Percentiles rank a stretch among this genome's conserved stretches.
Conservation (phyloP, 1,284 basidiomycete genomes). For the Limonomyces culmigenus region DNA sequence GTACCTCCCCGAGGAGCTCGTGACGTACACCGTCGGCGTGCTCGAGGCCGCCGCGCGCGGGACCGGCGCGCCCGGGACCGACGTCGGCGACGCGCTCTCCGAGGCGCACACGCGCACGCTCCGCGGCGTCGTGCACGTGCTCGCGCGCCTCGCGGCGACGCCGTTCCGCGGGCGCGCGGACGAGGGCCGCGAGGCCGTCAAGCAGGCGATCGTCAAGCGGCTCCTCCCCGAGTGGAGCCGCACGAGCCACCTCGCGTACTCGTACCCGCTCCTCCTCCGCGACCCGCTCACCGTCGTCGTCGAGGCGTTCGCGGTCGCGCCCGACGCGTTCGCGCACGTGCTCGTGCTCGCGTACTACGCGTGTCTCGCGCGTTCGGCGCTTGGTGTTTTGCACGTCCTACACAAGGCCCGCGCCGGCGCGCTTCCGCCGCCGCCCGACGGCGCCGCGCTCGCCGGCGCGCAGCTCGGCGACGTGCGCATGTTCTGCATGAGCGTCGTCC, state of each 20-base stretch:
- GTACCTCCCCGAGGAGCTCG: slow-evolving; percentile 78
- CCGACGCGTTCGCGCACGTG: slow-evolving; percentile 75
- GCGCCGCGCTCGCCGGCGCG: slow-evolving; percentile 32
- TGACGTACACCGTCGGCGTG: slow-evolving; percentile 78
- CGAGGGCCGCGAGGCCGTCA: slow-evolving; percentile 53
- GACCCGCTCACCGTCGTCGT: slow-evolving; percentile 80
- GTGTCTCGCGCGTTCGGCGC: slow-evolving; percentile 68
- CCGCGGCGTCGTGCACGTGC: slow-evolving; percentile 52
- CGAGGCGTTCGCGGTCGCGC: slow-evolving; percentile 77
- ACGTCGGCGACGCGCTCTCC: slow-evolving; percentile 58
- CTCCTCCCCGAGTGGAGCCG: slow-evolving; percentile 83
- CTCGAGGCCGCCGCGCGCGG: slow-evolving; percentile 75
- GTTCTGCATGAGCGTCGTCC: slow-evolving; percentile 72
- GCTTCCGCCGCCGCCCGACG: slow-evolving; percentile 21
- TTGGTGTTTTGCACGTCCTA: slow-evolving; percentile 65
- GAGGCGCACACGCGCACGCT: slow-evolving; percentile 68
- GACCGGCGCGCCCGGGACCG: slow-evolving; percentile 25
- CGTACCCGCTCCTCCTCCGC: slow-evolving; percentile 67
- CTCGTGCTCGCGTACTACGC: slow-evolving; percentile 80
- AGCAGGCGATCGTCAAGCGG: slow-evolving; percentile 77
- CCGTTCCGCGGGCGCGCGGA: slow-evolving; percentile 51
- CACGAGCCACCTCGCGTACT: slow-evolving; percentile 53
- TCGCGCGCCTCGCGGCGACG: slow-evolving; percentile 51
- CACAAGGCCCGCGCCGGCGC: slow-evolving; percentile 37
- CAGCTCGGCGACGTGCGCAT: slow-evolving; percentile 69